Base-by-base conservation (phyloP, 257 asterid genomes). In the Paraleonurus japonicus region DNA sequence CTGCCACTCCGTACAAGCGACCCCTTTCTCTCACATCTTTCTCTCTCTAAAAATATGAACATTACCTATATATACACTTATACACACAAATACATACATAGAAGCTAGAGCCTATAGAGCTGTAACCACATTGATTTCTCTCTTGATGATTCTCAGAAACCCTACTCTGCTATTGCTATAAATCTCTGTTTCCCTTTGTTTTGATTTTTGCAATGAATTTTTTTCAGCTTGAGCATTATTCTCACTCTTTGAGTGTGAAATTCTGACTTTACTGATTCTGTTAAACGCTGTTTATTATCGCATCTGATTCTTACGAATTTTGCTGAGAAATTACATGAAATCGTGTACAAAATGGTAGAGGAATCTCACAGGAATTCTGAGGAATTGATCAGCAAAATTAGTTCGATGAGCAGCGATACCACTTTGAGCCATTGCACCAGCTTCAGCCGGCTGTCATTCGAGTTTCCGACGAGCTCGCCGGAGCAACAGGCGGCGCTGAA, bases 371-470 rank as follows among this genome's bases (percentile, higher is more conserved):
- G 76, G 33, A 77, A 72, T 54, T 79, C 84, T 12, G 85, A 77
- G 58, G 85, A 82, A 54, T 6, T 61, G 37, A 35, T 64, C n/a
- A 75, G 84, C 64, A 82, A 87, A 62, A 82, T 77, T 37, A 57
- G 87, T 22, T 89, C 95, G 37, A 87, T 86, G 96, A 89, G 89
- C 81, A 84, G 95, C 71, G 84, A 79, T 72, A 80, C 84, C 8
- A 80, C 76, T 28, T 27, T 74, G 2, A 81, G 87, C 76, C 90
- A 84, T 48, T 81, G 85, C 81, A 81, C 93, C 1, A 86, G 90
- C 78, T 88, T 83, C 70, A 82, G 89, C 82, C 83, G 95, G 13
- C 70, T 87, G 16, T 87, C 96, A 0, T 90, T 88, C 79, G 95
- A 88, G 37, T 65, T 88, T 0, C 95, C 88, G 30, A 23, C 84